A percentile compares a stretch with the other conserved stretches of the same genome.
These are phyloP conservation scores for Dendrobium huoshanense DNA, from an alignment of 106 monocot species.

Conservation along the genomic window DNA sequence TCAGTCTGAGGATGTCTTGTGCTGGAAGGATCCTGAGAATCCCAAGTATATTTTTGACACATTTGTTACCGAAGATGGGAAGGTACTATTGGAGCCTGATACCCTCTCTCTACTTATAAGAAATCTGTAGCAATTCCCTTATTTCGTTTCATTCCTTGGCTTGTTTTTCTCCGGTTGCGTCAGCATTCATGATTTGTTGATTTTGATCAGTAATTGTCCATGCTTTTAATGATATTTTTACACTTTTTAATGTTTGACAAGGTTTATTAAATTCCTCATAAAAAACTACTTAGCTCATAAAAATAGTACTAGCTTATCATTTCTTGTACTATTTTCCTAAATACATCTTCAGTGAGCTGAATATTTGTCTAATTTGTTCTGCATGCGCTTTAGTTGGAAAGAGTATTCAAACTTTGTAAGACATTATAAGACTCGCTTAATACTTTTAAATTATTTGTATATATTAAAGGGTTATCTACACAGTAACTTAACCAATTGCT, in stretches of 20 bases:
- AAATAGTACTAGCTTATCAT: background rate
- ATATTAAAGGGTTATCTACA: too few species aligned
- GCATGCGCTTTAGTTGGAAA: too few species aligned
- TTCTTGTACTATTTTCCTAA: background rate
- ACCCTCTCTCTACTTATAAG: background rate
- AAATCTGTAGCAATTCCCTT: background rate
- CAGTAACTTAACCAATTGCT: too few species aligned
- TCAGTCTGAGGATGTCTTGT: slow-evolving; percentile 89
- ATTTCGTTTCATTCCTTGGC: background rate
- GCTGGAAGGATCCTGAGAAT: slow-evolving; percentile 79
- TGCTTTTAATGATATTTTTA: background rate
- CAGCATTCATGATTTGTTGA: background rate
- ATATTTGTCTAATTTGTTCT: too few species aligned
- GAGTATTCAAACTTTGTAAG: too few species aligned
- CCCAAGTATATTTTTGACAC: slow-evolving; percentile 57
- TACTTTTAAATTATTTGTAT: too few species aligned
- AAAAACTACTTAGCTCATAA: background rate
- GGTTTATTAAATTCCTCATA: background rate
- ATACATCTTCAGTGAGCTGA: too few species aligned
- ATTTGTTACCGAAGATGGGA: slow-evolving; percentile 72
- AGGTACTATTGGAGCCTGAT: slow-evolving; percentile 26
- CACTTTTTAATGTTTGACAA: background rate
- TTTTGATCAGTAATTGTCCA: background rate
- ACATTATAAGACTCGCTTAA: too few species aligned
- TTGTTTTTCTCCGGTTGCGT: background rate